These are phyloP conservation scores for Macrophomina phaseolina DNA, from an alignment of 2,329 filamentous ascomycete species.

Conservation along the genomic window DNA sequence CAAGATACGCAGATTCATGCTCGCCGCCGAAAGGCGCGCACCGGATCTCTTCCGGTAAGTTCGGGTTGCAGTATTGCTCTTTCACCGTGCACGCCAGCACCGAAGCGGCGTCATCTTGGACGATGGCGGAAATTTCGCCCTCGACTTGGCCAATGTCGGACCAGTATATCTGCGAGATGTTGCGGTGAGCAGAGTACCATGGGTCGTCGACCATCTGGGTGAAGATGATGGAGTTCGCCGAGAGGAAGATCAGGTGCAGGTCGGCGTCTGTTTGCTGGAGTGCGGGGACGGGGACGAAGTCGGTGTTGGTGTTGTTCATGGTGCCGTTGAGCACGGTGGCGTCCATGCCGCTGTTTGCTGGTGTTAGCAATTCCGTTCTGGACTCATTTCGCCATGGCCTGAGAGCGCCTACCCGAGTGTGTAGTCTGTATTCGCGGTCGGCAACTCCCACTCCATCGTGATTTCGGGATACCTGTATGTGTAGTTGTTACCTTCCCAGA, in stretches of 20 bases:
- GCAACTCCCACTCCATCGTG: neutral
- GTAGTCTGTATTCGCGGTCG: neutral
- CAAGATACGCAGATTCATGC: neutral
- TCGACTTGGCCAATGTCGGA: neutral
- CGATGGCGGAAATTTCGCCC: neutral
- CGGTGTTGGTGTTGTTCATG: neutral
- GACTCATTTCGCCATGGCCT: no score
- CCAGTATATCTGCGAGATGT: neutral
- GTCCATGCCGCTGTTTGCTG: neutral
- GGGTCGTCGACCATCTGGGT: conserved; percentile 37
- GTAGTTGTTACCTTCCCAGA: neutral
- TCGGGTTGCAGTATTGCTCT: conserved; percentile 29
- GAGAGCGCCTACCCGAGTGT: neutral
- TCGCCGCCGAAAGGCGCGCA: conserved; percentile 15
- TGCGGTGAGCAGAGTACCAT: conserved; percentile 38
- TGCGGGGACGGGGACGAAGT: conserved; percentile 34
- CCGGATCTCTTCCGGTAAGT: conserved; percentile 1
- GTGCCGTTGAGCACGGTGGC: conserved; percentile 6
- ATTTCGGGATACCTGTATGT: conserved; percentile 9
- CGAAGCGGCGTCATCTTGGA: conserved; percentile 25
- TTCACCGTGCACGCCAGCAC: conserved; percentile 26
- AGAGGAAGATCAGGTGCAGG: conserved; percentile 39
- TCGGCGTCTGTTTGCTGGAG: conserved; percentile 40
- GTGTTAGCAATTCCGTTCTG: neutral
- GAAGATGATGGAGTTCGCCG: conserved; percentile 37